A percentile compares a stretch with the other conserved stretches of the same genome.
Evolutionary conservation across 306 rosid genomes (phyloP).

Genomic region (Prunus dulcis): DNA sequence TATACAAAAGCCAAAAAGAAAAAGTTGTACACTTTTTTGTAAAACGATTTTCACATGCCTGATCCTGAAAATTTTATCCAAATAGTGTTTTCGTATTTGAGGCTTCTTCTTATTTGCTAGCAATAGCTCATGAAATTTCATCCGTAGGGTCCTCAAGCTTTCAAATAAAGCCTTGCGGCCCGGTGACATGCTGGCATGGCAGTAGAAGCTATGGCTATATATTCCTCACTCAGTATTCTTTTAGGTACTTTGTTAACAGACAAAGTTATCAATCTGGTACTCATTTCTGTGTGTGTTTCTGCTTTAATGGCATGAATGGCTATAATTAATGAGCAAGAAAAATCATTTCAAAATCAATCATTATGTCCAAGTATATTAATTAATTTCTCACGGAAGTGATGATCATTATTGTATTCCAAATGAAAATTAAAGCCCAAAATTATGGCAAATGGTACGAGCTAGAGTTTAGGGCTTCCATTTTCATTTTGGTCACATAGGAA

Average conservation of each 20-base stretch:
- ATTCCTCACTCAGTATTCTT: neutral
- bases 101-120: too few relatives aligned
- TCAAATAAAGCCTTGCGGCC: conserved; percentile 14
- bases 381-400: neutral
- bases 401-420: neutral
- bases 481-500: neutral
- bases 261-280: conserved; percentile 8
- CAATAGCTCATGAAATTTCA: neutral
- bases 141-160: neutral
- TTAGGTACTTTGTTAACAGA: conserved; percentile 4
- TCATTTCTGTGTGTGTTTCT: conserved; percentile 4
- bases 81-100: too few relatives aligned
- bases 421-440: neutral
- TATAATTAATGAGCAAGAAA: neutral
- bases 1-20: neutral
- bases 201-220: neutral
- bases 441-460: neutral
- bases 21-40: too few relatives aligned
- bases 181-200: neutral
- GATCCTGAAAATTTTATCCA: too few relatives aligned
- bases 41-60: too few relatives aligned
- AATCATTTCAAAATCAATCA: conserved; percentile 14
- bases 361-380: neutral
- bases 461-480: neutral
- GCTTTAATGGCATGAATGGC: conserved; percentile 17